Evolutionary conservation across 192 early-diverging fungal species (phyloP).

Genomic region (Umbelopsis sp.): DNA sequence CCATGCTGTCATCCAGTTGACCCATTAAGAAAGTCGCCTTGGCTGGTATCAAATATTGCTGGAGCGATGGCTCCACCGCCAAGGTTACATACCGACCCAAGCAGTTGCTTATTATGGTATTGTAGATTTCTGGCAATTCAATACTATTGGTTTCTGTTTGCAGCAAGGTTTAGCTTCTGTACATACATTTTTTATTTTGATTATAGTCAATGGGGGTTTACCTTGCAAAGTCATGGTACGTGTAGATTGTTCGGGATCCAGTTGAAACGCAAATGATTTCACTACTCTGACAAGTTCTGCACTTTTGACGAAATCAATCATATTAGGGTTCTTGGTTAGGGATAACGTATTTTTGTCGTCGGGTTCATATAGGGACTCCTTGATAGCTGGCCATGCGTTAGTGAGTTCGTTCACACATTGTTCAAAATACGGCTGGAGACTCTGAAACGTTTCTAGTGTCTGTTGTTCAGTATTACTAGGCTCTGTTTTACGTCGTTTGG

Average conservation of each 20-base stretch:
- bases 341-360: background rate
- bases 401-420: background rate
- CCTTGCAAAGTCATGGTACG: background rate
- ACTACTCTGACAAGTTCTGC: conserved; percentile 21
- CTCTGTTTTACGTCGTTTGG: conserved; percentile 21
- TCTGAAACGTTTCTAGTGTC: conserved; percentile 16
- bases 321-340: background rate
- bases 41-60: conserved; percentile 21
- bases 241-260: background rate
- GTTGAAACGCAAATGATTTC: conserved; percentile 12
- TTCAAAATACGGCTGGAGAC: conserved; percentile 17
- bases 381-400: background rate
- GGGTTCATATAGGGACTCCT: background rate
- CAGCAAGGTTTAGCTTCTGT: background rate
- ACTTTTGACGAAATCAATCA: conserved; percentile 17
- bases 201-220: background rate
- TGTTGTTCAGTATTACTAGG: conserved; percentile 12
- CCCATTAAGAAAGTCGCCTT: conserved; percentile 23
- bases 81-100: conserved; percentile 13
- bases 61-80: conserved; percentile 10
- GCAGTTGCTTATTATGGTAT: conserved; percentile 11
- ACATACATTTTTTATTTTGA: background rate
- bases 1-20: conserved; percentile 22
- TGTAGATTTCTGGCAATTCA: conserved; percentile 21
- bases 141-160: conserved; percentile 8